These are phyloP conservation scores for Conringia planisiliqua DNA, from an alignment of 345 rosid genomes.

Conservation along the genomic window DNA sequence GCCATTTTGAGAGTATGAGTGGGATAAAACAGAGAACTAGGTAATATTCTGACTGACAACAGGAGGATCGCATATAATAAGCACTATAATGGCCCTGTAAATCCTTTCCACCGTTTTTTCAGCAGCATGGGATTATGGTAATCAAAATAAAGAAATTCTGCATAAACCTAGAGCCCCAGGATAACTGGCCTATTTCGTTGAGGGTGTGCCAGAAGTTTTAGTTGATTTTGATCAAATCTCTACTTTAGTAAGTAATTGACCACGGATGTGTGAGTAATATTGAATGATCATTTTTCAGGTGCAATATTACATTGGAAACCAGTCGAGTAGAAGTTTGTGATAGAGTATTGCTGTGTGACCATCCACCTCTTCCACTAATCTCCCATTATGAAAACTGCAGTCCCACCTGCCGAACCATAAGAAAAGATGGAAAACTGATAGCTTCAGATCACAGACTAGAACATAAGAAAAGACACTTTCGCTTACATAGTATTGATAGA, in stretches of 20 bases:
- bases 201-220: too few species aligned
- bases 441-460: conserved; percentile 18
- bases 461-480: neutral
- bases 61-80: neutral
- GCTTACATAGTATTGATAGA: neutral
- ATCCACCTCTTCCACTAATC: conserved; percentile 99
- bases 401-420: conserved; percentile 77
- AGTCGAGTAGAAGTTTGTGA: conserved; percentile 94
- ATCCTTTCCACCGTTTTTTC: neutral
- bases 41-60: neutral
- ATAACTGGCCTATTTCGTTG: neutral
- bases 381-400: conserved; percentile 89
- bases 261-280: neutral
- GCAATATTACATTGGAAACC: conserved; percentile 76
- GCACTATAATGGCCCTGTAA: neutral
- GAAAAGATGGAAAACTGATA: conserved; percentile 10
- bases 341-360: conserved; percentile 98
- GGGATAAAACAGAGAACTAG: neutral
- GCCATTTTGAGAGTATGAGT: conserved; percentile 18
- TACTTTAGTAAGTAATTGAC: neutral
- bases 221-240: neutral
- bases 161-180: neutral
- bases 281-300: neutral
- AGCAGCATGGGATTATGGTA: neutral
- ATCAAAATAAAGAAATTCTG: neutral